phyloP scores from a whole-genome alignment of 345 rosid species.

The Physaria fendleri region DNA sequence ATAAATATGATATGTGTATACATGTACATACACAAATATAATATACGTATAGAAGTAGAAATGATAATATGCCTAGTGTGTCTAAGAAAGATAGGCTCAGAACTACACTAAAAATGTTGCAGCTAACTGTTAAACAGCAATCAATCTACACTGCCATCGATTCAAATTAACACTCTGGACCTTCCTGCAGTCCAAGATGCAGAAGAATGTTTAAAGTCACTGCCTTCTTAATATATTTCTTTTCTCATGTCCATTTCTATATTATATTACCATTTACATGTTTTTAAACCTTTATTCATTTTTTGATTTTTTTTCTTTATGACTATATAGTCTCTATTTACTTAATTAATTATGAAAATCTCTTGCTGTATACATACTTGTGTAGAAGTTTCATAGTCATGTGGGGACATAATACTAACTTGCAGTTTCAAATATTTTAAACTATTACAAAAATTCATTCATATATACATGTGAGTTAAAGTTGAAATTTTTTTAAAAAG shows the following conservation, averaged over 20 bases:
- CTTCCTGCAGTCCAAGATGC: slow-evolving; percentile 25
- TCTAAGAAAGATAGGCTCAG: slow-evolving; percentile 26
- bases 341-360: neutral
- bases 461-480: neutral
- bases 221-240: slow-evolving; percentile 7
- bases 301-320: neutral
- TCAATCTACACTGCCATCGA: slow-evolving; percentile 28
- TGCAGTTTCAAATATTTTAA: slow-evolving; percentile 8
- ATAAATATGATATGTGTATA: slow-evolving; percentile 2
- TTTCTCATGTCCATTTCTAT: slow-evolving; percentile 6
- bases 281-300: neutral
- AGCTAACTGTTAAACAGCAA: slow-evolving; percentile 26
- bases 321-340: neutral
- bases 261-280: slow-evolving; percentile 2
- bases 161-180: slow-evolving; percentile 21
- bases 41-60: slow-evolving; percentile 15
- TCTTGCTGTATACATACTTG: neutral
- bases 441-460: neutral
- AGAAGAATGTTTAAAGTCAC: slow-evolving; percentile 32
- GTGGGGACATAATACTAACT: slow-evolving; percentile 18
- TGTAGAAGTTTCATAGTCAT: neutral
- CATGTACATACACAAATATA: neutral
- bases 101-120: slow-evolving; percentile 34
- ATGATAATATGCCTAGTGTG: slow-evolving; percentile 24
- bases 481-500: neutral